Evolutionary conservation across 495 filamentous ascomycete species (phyloP).

Genomic region (Cercophora newfieldiana): DNA sequence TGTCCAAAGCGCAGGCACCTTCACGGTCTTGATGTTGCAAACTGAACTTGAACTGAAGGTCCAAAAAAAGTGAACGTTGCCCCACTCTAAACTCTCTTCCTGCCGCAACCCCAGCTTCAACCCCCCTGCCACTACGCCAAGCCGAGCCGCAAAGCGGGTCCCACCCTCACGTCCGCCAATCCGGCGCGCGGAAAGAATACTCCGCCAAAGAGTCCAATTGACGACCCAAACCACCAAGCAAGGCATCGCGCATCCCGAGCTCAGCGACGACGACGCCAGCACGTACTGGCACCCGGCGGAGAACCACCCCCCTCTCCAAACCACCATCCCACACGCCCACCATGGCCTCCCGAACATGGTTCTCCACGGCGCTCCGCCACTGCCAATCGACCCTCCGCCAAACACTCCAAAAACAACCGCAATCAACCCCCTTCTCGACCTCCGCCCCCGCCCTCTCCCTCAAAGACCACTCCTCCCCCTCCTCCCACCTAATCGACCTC

Average conservation of each 20-base stretch:
- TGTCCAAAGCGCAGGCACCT: not conserved
- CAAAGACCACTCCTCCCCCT: slow-evolving; percentile 17
- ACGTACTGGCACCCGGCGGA: not conserved
- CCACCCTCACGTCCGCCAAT: not conserved
- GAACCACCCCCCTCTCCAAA: not conserved
- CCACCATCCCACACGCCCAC: not conserved
- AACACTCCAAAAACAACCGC: slow-evolving; percentile 18
- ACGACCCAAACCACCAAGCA: slow-evolving; percentile 8
- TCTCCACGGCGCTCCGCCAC: slow-evolving; percentile 18
- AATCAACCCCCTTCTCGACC: slow-evolving; percentile 18
- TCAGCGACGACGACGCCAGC: not conserved
- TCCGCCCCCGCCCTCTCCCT: not conserved
- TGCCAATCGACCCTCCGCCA: slow-evolving; percentile 14
- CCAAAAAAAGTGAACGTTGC: slow-evolving; percentile 11
- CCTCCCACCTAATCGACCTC: slow-evolving; percentile 20
- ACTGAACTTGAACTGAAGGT: not conserved
- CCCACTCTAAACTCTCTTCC: slow-evolving; percentile 20
- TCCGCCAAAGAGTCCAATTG: slow-evolving; percentile 12
- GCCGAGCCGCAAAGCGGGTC: not conserved
- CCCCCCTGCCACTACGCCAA: slow-evolving; percentile 4
- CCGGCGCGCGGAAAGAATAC: slow-evolving; percentile 4
- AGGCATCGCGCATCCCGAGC: not conserved
- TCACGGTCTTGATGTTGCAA: not conserved
- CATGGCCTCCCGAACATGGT: slow-evolving; percentile 16
- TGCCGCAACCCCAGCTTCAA: slow-evolving; percentile 12